Evolutionary conservation across 1,139 yeast genomes (phyloP).

Genomic region (Blastobotrys ciferrii): DNA sequence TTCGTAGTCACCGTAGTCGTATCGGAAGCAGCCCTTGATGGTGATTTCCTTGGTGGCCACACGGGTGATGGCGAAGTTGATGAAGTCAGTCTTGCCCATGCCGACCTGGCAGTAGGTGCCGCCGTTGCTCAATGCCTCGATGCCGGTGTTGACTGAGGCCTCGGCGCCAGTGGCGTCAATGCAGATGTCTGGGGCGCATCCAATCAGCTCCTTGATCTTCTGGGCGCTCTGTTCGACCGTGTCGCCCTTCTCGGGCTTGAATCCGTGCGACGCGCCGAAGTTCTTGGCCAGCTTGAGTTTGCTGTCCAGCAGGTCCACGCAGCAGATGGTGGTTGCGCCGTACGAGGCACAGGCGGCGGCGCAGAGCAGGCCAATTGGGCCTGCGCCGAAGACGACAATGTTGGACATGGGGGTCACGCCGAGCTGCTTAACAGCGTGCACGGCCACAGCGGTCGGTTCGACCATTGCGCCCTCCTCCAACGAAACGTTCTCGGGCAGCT

Average conservation of each 20-base stretch:
- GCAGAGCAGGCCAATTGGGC: constrained; percentile 81
- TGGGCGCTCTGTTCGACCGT: constrained; percentile 37
- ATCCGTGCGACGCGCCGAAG: constrained; percentile 25
- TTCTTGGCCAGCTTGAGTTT: constrained; percentile 23
- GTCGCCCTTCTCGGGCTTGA: constrained; percentile 24
- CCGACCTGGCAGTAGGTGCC: constrained; percentile 75
- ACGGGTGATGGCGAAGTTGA: constrained; percentile 70
- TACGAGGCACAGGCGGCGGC: constrained; percentile 76
- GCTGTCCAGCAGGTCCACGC: constrained; percentile 47
- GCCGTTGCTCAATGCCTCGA: constrained; percentile 54
- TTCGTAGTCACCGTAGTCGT: constrained; percentile 73
- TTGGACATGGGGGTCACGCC: constrained; percentile 64
- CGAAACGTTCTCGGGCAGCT: constrained; percentile 70
- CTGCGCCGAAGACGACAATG: constrained; percentile 86
- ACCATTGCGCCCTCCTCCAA: constrained; percentile 86
- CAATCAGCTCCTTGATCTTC: constrained; percentile 38
- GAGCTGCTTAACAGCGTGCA: constrained; percentile 72
- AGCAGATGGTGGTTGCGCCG: constrained; percentile 68
- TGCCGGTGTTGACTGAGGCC: constrained; percentile 62
- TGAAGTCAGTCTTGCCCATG: constrained; percentile 57
- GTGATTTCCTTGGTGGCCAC: constrained; percentile 67
- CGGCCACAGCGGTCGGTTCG: constrained; percentile 87
- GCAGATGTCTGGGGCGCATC: constrained; percentile 54
- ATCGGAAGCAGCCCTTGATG: constrained; percentile 77
- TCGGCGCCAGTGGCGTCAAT: constrained; percentile 71